Evolutionary conservation across 2,329 filamentous ascomycete species (phyloP), one percentile per base, ranked within the genome.

Genomic region (Bretziella fagacearum): DNA sequence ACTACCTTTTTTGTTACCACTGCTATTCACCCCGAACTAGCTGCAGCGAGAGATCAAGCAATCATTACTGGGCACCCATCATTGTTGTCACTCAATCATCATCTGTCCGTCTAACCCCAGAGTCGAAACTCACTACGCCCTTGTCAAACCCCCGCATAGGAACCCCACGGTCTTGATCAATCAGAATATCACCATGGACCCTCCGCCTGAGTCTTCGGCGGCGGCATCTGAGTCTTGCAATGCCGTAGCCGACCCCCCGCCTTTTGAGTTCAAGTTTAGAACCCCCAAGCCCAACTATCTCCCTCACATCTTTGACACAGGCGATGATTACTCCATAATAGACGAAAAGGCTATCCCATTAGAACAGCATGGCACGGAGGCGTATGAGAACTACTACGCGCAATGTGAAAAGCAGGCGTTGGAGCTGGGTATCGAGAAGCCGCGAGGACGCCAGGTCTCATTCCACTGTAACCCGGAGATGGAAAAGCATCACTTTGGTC

Each of bases 401-500:
- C 74, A 74, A 59, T 72, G 71, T 60, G 73, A 72, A 58, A 68
- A 67, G 46, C 62, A 67, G 18, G 73, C 71, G 20, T 65, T 71
- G 50, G 67, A 73, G 44, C 71, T 84, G 62, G 80, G 78, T 54
- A 84, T 95, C 57, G 75, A 77, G 45, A 74, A 78, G 29, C 87
- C 89, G 1, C 79, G 81, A 58, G 87, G 86, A 55, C 87, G 93
- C 64, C 86, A 74, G 26, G 89, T 98, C 40, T 95, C 89, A 7
- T 96, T 87, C 64, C 91, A 98, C 62, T 85, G 86, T 65, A 95
- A 95, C 57, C 84, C 87, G 1, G 79, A 84, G 51, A 93, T 96
- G 60, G 91, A 98, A 65, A 82, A 83, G 59, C 89, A 96, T 63
- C 91, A 98, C 62, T 98, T 98, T 61, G 91, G 91, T 54, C 81